Evolutionary conservation across 192 early-diverging fungal genomes (phyloP).

Genomic region (Entomortierella parvispora): DNA sequence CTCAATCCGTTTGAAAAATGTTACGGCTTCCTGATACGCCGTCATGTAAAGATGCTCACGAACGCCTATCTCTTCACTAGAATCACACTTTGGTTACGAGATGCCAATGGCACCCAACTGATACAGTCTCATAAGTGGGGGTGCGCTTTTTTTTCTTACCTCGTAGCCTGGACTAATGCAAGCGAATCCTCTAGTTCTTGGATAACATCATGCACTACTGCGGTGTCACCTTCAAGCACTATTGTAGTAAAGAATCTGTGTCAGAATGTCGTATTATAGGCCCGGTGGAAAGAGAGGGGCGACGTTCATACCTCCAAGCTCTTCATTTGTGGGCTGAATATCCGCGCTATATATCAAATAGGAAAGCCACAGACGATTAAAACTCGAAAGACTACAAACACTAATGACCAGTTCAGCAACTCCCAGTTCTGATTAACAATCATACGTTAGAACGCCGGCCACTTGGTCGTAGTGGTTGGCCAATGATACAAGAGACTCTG

Average conservation of each 20-base stretch:
- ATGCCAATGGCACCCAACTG: too few species aligned
- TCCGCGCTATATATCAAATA: slow-evolving; percentile 18
- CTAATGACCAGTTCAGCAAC: too few species aligned
- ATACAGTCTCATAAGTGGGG: too few species aligned
- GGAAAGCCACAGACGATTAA: neutral
- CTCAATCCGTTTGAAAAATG: slow-evolving; percentile 26
- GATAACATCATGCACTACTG: slow-evolving; percentile 28
- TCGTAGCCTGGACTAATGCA: slow-evolving; percentile 38
- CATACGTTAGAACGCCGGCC: slow-evolving; percentile 55
- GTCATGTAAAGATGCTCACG: slow-evolving; percentile 35
- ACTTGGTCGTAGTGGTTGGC: slow-evolving; percentile 65
- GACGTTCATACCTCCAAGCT: slow-evolving; percentile 23
- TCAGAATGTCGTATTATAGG: too few species aligned
- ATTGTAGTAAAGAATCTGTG: neutral
- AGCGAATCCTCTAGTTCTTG: slow-evolving; percentile 47
- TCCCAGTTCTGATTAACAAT: neutral
- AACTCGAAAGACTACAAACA: too few species aligned
- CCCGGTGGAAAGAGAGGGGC: too few species aligned
- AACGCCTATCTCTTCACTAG: slow-evolving; percentile 39
- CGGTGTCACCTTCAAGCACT: slow-evolving; percentile 46
- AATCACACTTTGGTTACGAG: too few species aligned
- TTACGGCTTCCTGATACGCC: slow-evolving; percentile 32
- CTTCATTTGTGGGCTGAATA: slow-evolving; percentile 35
- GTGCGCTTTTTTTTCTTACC: too few species aligned
- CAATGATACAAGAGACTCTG: slow-evolving; percentile 57